These are phyloP conservation scores for Trametes cinnabarina DNA, from an alignment of 768 basidiomycete genomes.

Conservation along the genomic window DNA sequence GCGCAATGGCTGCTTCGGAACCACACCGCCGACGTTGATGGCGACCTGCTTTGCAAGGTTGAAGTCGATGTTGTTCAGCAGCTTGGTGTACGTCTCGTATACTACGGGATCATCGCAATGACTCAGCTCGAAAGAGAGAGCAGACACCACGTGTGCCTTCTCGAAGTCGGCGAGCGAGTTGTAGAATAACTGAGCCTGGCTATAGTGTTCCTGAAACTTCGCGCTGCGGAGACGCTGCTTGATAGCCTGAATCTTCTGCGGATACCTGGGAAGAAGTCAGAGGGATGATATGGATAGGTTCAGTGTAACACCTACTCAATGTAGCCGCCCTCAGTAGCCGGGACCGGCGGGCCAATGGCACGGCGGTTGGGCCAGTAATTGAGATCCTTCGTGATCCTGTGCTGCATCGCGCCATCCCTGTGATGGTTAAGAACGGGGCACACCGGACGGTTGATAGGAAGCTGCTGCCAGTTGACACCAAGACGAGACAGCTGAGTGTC, in stretches of 20 bases:
- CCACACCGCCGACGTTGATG: slow-evolving; percentile 54
- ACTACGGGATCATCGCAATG: slow-evolving; percentile 79
- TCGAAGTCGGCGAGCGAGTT: slow-evolving; percentile 74
- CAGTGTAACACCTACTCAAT: slow-evolving; percentile 41
- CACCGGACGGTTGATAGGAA: slow-evolving; percentile 81
- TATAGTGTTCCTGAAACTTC: slow-evolving; percentile 79
- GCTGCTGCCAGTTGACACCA: slow-evolving; percentile 75
- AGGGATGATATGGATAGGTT: slow-evolving; percentile 3
- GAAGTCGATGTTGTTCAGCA: slow-evolving; percentile 72
- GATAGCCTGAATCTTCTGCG: slow-evolving; percentile 50
- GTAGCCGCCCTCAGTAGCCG: slow-evolving; percentile 54
- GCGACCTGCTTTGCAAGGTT: slow-evolving; percentile 72
- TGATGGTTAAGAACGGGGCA: slow-evolving; percentile 73
- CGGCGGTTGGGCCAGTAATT: slow-evolving; percentile 88
- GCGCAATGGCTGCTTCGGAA: slow-evolving; percentile 51
- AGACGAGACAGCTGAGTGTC: slow-evolving; percentile 83
- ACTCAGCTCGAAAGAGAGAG: slow-evolving; percentile 79
- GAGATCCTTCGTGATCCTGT: slow-evolving; percentile 57
- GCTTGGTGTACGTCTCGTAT: slow-evolving; percentile 61
- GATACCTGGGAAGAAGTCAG: slow-evolving; percentile 35
- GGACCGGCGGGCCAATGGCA: slow-evolving; percentile 45
- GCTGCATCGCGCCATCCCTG: slow-evolving; percentile 58
- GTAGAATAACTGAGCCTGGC: slow-evolving; percentile 77
- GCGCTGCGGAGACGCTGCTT: slow-evolving; percentile 61
- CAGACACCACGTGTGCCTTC: slow-evolving; percentile 65